A percentile compares a stretch with the other conserved stretches of the same genome.
phyloP scores from a whole-genome alignment of 345 rosid species.

The Bruguiera parviflora region DNA sequence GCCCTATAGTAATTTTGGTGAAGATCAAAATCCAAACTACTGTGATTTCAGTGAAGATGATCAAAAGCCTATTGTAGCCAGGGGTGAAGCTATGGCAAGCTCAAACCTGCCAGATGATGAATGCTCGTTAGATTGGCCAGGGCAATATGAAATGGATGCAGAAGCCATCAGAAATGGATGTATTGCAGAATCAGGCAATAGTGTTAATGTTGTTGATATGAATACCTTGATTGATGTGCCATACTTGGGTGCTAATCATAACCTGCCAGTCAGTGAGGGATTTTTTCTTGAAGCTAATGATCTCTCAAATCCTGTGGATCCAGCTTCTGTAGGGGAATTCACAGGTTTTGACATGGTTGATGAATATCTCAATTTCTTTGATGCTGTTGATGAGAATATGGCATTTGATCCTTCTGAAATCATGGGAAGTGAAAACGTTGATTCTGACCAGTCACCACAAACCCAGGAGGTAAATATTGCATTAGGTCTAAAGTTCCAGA shows the following conservation, averaged over 20 bases:
- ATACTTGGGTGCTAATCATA: conserved; percentile 40
- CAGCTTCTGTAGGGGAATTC: conserved; percentile 29
- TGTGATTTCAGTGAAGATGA: conserved; percentile 35
- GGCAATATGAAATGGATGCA: conserved; percentile 31
- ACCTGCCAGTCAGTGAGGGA: conserved; percentile 44
- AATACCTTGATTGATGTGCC: conserved; percentile 40
- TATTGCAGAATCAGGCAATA: conserved; percentile 34
- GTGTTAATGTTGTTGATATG: conserved; percentile 27
- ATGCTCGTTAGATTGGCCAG: conserved; percentile 32
- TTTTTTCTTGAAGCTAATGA: conserved; percentile 64
- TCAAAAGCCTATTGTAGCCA: conserved; percentile 39
- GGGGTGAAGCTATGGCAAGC: conserved; percentile 23
- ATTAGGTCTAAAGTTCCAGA: background rate
- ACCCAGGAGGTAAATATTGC: conserved; percentile 35
- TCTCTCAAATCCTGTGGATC: conserved; percentile 44
- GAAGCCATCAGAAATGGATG: conserved; percentile 43
- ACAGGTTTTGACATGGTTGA: conserved; percentile 48
- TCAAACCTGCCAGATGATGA: conserved; percentile 32
- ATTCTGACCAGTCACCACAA: conserved; percentile 24
- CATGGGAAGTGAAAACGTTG: conserved; percentile 28
- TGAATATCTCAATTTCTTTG: conserved; percentile 65
- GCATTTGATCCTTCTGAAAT: conserved; percentile 56
- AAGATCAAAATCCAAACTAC: conserved; percentile 11
- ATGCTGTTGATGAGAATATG: conserved; percentile 50
- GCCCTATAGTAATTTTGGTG: conserved; percentile 34